phyloP scores from a whole-genome alignment of 2,329 filamentous ascomycete species.

The Colletotrichum endophyticum region DNA sequence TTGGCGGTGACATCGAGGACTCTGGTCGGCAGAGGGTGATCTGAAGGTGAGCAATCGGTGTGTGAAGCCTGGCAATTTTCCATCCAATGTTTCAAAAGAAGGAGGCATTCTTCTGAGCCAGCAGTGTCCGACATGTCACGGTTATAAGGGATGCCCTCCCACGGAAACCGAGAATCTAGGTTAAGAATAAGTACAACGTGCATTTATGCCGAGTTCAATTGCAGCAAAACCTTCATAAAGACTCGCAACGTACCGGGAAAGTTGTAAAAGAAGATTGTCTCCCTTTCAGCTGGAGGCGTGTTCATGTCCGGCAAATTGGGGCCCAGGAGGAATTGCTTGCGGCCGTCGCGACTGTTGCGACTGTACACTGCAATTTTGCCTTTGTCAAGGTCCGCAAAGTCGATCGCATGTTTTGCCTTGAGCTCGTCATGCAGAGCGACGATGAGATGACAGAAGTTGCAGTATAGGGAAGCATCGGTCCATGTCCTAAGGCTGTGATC shows the following conservation, averaged over 20 bases:
- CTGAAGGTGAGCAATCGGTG: background rate
- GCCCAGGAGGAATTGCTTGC: background rate
- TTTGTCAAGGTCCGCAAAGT: background rate
- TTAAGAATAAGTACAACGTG: background rate
- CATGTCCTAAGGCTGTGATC: background rate
- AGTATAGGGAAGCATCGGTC: background rate
- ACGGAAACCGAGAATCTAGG: background rate
- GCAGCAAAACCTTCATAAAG: rapidly evolving
- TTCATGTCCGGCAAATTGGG: background rate
- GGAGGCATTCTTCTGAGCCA: background rate
- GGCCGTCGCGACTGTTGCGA: background rate
- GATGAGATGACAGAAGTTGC: background rate
- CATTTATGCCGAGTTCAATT: rapidly evolving
- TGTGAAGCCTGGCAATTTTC: background rate
- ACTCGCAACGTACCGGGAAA: background rate
- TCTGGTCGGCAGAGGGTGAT: background rate
- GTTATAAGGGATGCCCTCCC: background rate
- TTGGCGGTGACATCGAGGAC: background rate
- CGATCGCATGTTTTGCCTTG: background rate
- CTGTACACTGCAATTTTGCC: background rate
- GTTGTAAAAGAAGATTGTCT: background rate
- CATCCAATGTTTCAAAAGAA: background rate
- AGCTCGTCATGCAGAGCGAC: background rate
- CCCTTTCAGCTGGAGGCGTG: background rate
- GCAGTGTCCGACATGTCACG: background rate